Evolutionary conservation across 345 rosid species (phyloP), one percentile per base, ranked within the genome.

Genomic region (Rhizophora mangle): DNA sequence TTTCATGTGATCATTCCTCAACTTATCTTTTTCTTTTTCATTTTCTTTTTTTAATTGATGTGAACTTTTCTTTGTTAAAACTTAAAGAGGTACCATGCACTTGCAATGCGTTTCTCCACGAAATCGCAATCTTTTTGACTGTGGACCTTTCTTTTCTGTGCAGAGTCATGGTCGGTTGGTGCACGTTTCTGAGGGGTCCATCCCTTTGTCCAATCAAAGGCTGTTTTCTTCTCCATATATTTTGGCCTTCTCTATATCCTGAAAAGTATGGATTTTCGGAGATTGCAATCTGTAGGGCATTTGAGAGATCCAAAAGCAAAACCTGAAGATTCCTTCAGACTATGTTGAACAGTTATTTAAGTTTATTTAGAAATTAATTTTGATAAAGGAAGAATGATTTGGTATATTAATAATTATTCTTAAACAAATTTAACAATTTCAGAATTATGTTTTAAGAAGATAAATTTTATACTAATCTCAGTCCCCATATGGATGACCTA

Each of bases 111-210:
- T 56, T 82, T 68, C 80, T 78, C 37, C 78, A 65, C 56, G 71
- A 63, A 56, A 53, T 71, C 34, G 71, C 68, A 29, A 64, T 52
- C 81, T 81, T 84, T 84, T 85, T 83, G 88, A 85, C 88, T 69
- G 68, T 67, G 65, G 70, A 24, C 75, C 68, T 69, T 72, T 74
- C 60, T 65, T 71, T 74, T 72, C 5, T 11, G 18, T 47, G 60
- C 16, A 26, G 62, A 37, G 79, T 72, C 69, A 58, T 68, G 68
- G 78, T 69, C 5, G 31, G 71, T 68, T 72, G 74, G 77, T 52
- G 73, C 61, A 70, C 56, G 27, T 56, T 26, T 64, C 76, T 36
- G 32, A 18, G 22, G 26, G 64, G 16, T 69, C 37, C 37, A 72
- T 74, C 71, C 53, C 71, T 9, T 58, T 75, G 89, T 85, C 85